Percentiles rank a stretch among this genome's conserved stretches.
phyloP scores from a whole-genome alignment of 225 moss, liverwort and hornwort species.

The Antitrichia curtipendula region DNA sequence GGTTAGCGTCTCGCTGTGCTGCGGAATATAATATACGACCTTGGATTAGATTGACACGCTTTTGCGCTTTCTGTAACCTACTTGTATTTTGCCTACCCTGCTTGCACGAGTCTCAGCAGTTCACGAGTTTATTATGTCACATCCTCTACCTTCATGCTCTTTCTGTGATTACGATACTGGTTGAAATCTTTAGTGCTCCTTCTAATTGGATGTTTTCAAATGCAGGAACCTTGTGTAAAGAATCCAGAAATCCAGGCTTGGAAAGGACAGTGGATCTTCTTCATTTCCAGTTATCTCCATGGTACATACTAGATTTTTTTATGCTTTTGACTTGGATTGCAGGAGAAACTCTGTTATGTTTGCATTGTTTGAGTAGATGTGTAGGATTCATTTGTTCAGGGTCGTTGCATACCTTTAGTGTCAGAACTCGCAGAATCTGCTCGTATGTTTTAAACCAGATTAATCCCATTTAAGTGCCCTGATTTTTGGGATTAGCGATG shows the following conservation, averaged over 20 bases:
- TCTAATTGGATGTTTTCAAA: background rate
- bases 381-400: background rate
- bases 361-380: background rate
- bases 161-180: background rate
- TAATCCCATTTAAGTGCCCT: background rate
- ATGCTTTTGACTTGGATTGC: background rate
- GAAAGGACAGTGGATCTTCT: slow-evolving; percentile 24
- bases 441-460: background rate
- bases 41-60: background rate
- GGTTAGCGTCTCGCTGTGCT: background rate
- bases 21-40: background rate
- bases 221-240: slow-evolving; percentile 18
- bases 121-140: background rate
- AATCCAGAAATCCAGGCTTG: slow-evolving; percentile 1
- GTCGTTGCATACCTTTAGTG: background rate
- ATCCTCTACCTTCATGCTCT: background rate
- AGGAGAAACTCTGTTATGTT: background rate
- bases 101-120: background rate
- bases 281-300: slow-evolving; percentile 19
- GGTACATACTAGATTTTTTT: background rate
- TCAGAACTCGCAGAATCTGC: background rate
- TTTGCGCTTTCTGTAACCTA: background rate
- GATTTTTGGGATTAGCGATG: background rate
- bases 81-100: background rate
- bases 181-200: background rate